Percentiles rank a stretch among this genome's conserved stretches.
These are phyloP conservation scores for Chytridium lagenaria DNA, from an alignment of 371 early-diverging fungal genomes.

Conservation along the genomic window DNA sequence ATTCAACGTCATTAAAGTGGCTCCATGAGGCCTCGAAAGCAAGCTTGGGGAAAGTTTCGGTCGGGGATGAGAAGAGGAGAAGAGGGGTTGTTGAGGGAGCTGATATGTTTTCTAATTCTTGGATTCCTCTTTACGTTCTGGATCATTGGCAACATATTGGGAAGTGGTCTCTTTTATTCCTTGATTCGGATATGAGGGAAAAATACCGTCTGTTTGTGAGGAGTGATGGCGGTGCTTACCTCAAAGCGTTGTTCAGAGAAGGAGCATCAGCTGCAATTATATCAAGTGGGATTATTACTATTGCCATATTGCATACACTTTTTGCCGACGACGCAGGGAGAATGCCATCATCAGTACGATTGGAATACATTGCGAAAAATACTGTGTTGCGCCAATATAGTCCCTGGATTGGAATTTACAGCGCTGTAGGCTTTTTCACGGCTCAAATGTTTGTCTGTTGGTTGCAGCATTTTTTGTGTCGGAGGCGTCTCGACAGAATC, in stretches of 20 bases:
- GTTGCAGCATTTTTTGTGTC: background rate
- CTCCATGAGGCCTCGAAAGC: too few species aligned
- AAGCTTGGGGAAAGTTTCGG: too few species aligned
- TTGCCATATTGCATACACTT: too few species aligned
- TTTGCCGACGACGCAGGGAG: too few species aligned
- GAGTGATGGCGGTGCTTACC: background rate
- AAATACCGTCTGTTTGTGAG: background rate
- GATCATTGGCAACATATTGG: background rate
- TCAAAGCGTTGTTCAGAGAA: background rate
- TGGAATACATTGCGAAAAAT: background rate
- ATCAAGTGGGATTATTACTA: too few species aligned
- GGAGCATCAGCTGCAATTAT: background rate
- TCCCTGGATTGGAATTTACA: background rate
- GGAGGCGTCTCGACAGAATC: too few species aligned
- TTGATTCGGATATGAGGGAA: background rate
- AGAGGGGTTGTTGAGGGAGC: too few species aligned
- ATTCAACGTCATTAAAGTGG: too few species aligned
- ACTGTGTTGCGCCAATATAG: background rate
- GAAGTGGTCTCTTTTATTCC: background rate
- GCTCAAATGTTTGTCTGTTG: background rate
- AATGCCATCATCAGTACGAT: too few species aligned
- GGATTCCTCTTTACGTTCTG: too few species aligned
- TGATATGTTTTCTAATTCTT: too few species aligned
- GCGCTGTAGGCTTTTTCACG: background rate
- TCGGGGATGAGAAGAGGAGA: too few species aligned